These are phyloP conservation scores for Pyrenula aspistea DNA, from an alignment of 495 filamentous ascomycete genomes.

Conservation along the genomic window DNA sequence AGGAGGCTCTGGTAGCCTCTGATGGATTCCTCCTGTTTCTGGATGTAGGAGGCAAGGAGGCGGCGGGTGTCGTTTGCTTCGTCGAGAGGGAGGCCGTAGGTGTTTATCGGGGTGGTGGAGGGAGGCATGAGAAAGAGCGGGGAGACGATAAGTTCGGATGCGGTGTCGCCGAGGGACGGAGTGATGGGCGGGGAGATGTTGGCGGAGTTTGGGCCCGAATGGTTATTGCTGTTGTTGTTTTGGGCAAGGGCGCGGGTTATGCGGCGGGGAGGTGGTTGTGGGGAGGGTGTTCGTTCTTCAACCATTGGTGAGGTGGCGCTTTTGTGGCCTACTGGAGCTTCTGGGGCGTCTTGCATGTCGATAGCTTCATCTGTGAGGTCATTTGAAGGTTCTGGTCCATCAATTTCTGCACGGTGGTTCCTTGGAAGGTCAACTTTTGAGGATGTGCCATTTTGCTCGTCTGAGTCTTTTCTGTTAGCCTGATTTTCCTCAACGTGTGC, in stretches of 20 bases:
- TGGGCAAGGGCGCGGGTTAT: conserved; percentile 41
- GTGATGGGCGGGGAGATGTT: conserved; percentile 17
- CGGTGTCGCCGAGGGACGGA: conserved; percentile 33
- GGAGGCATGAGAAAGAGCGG: conserved; percentile 72
- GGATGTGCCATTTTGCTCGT: not conserved
- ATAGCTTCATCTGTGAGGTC: not conserved
- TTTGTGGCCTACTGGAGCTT: too few species aligned
- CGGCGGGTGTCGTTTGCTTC: conserved; percentile 87
- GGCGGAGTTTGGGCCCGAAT: conserved; percentile 2
- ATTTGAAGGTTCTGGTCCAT: not conserved
- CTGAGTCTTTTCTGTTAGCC: not conserved
- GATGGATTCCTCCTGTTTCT: conserved; percentile 91
- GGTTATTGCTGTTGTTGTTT: conserved; percentile 1
- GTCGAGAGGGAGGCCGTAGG: conserved; percentile 55
- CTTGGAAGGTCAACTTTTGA: not conserved
- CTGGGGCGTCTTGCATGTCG: not conserved
- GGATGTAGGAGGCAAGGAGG: conserved; percentile 72
- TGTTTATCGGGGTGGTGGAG: conserved; percentile 55
- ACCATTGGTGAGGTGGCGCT: not conserved
- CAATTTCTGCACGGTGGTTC: not conserved
- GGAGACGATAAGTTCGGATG: conserved; percentile 39
- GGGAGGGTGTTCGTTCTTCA: conserved; percentile 10
- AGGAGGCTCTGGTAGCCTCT: conserved; percentile 68
- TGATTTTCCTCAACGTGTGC: not conserved
- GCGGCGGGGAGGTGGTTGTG: conserved; percentile 48